Conservation (phyloP, 2,329 filamentous ascomycete species). For the Cladobotryum mycophilum region DNA sequence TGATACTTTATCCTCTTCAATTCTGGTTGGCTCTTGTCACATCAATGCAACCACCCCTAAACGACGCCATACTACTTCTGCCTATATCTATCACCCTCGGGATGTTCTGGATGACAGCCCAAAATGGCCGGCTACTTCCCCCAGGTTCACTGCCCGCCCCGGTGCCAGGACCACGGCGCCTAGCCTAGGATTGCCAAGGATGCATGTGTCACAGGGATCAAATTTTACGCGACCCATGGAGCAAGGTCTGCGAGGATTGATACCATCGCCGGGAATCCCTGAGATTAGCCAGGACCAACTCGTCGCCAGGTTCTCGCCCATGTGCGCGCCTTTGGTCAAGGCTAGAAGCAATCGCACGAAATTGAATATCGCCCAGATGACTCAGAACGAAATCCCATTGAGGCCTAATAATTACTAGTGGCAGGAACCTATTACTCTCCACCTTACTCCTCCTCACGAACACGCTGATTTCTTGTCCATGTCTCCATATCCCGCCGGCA, state of each 20-base stretch:
- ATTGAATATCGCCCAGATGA: neutral
- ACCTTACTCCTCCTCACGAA: slow-evolving; percentile 72
- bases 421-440: slow-evolving; percentile 74
- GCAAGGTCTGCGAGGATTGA: neutral
- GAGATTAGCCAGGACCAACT: neutral
- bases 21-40: neutral
- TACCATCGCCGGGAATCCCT: neutral
- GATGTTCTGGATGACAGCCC: neutral
- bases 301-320: neutral
- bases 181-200: neutral
- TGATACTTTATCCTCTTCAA: neutral
- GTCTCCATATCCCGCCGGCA: slow-evolving; percentile 74
- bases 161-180: neutral
- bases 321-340: neutral
- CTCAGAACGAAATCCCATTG: neutral
- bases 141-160: neutral
- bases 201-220: neutral
- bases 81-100: neutral
- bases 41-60: neutral
- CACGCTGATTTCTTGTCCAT: slow-evolving; percentile 81
- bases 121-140: neutral
- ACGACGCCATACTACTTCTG: neutral
- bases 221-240: neutral
- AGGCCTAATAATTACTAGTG: slow-evolving; percentile 56
- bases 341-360: neutral